Percentiles rank a stretch among this genome's conserved stretches.
Conservation (phyloP, 2,329 filamentous ascomycete species). For the Colletotrichum theobromicola region DNA sequence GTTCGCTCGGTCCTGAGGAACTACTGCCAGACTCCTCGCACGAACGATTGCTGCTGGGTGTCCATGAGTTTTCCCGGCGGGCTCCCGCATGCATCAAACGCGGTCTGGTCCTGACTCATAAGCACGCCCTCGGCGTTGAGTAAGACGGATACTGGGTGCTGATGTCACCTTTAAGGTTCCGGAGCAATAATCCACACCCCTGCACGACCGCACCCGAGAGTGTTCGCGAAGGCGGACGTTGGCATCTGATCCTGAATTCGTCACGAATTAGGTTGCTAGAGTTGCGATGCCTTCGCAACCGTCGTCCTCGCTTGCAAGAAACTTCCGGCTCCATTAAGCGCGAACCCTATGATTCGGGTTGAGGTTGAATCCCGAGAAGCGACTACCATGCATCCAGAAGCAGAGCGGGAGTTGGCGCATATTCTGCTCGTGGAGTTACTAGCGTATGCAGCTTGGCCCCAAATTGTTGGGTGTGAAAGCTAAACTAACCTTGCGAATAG, state of each 20-base stretch:
- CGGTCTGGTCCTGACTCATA: background rate
- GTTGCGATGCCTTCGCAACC: background rate
- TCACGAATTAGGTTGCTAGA: background rate
- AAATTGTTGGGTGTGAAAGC: background rate
- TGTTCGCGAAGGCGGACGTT: background rate
- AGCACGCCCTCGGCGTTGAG: background rate
- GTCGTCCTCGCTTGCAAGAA: background rate
- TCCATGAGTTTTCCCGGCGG: background rate
- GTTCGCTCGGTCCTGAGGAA: background rate
- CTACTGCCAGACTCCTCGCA: background rate
- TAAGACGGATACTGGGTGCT: background rate
- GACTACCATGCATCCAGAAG: constrained; percentile 85
- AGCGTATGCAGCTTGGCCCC: constrained; percentile 57
- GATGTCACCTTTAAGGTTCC: background rate
- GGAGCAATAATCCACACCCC: background rate
- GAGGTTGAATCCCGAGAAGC: background rate
- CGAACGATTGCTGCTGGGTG: background rate
- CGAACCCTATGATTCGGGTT: background rate
- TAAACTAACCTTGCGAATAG: background rate
- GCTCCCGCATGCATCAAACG: background rate
- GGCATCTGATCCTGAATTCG: background rate
- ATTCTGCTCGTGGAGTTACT: constrained; percentile 97
- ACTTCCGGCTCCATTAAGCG: background rate
- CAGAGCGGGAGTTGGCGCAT: constrained; percentile 98
- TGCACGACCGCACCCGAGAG: background rate